phyloP scores from a whole-genome alignment of 2,329 filamentous ascomycete species.

The Sporothrix humicola region DNA sequence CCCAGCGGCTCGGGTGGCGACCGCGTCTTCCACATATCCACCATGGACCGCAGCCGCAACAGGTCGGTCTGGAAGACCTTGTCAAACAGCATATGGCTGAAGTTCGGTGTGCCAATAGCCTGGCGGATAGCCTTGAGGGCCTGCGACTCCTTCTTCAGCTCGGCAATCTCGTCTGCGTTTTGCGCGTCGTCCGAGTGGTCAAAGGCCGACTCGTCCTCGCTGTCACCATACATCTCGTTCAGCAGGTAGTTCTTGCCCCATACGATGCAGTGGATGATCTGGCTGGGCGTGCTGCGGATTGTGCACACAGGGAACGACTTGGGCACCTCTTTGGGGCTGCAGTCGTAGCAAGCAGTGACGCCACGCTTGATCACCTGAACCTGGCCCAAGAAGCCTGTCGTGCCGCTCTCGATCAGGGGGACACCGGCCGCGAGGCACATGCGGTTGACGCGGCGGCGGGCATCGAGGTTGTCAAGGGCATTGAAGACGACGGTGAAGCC shows the following conservation, averaged over 20 bases:
- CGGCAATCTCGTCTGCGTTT: conserved; percentile 85
- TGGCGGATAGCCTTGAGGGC: conserved; percentile 82
- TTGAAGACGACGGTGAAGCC: conserved; percentile 90
- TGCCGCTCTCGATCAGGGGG: conserved; percentile 93
- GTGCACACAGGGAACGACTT: conserved; percentile 97
- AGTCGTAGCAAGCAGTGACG: conserved; percentile 94
- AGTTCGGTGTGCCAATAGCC: conserved; percentile 78
- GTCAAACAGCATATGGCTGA: conserved; percentile 81
- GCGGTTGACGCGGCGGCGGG: conserved; percentile 90
- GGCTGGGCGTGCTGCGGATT: conserved; percentile 92
- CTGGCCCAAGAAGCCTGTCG: conserved; percentile 96
- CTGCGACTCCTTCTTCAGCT: conserved; percentile 81
- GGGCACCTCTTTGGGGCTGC: conserved; percentile 83
- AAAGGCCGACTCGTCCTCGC: conserved; percentile 82
- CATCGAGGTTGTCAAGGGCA: conserved; percentile 93
- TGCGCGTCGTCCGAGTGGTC: conserved; percentile 81
- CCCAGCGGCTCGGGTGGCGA: conserved; percentile 74
- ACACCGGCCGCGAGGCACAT: conserved; percentile 95
- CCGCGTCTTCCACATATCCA: conserved; percentile 94
- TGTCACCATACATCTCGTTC: conserved; percentile 90
- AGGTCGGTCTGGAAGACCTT: conserved; percentile 93
- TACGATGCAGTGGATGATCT: conserved; percentile 97
- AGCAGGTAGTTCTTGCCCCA: conserved; percentile 98
- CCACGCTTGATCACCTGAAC: conserved; percentile 96
- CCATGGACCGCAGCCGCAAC: conserved; percentile 78